A percentile compares a stretch with the other conserved stretches of the same genome.
phyloP scores from a whole-genome alignment of 345 rosid species.

The Physaria fendleri region DNA sequence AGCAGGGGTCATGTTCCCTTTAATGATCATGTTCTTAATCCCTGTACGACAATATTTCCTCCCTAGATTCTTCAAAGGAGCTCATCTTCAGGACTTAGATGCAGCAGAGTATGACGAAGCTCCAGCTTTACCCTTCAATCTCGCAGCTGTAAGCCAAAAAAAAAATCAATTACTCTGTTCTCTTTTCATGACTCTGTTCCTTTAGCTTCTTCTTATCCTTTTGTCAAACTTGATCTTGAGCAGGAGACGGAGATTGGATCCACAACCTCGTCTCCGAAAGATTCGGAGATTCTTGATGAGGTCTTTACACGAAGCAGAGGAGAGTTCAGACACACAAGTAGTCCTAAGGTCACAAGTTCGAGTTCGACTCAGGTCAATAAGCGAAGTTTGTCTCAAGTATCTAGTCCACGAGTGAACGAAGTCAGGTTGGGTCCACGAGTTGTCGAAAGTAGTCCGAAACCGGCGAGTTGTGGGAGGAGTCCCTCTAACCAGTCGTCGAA shows the following conservation, averaged over 20 bases:
- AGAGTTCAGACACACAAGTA: slow-evolving; percentile 66
- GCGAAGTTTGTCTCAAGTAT: slow-evolving; percentile 35
- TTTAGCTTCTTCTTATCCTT: too few relatives aligned
- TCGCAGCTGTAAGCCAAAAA: slow-evolving; percentile 25
- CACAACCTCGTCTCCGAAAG: slow-evolving; percentile 50
- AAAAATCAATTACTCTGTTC: not conserved
- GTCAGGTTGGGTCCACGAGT: slow-evolving; percentile 59
- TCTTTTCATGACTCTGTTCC: too few relatives aligned
- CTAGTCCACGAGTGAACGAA: slow-evolving; percentile 63
- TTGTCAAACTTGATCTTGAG: too few relatives aligned
- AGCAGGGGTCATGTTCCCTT: slow-evolving; percentile 91
- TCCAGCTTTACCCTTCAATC: slow-evolving; percentile 77
- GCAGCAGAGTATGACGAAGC: slow-evolving; percentile 97
- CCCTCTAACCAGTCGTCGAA: slow-evolving; percentile 44
- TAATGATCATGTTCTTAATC: slow-evolving; percentile 91
- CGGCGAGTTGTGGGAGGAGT: slow-evolving; percentile 61
- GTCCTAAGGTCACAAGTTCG: slow-evolving; percentile 74
- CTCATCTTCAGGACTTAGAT: slow-evolving; percentile 84
- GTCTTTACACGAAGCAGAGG: slow-evolving; percentile 88
- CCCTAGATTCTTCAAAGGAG: slow-evolving; percentile 83
- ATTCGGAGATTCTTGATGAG: slow-evolving; percentile 76
- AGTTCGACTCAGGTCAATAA: slow-evolving; percentile 56
- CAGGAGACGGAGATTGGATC: too few relatives aligned
- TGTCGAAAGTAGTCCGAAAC: slow-evolving; percentile 28
- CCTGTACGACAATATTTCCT: slow-evolving; percentile 84